Evolutionary conservation across 225 moss, liverwort and hornwort species (phyloP).

Genomic region (Sphagnum contortum): DNA sequence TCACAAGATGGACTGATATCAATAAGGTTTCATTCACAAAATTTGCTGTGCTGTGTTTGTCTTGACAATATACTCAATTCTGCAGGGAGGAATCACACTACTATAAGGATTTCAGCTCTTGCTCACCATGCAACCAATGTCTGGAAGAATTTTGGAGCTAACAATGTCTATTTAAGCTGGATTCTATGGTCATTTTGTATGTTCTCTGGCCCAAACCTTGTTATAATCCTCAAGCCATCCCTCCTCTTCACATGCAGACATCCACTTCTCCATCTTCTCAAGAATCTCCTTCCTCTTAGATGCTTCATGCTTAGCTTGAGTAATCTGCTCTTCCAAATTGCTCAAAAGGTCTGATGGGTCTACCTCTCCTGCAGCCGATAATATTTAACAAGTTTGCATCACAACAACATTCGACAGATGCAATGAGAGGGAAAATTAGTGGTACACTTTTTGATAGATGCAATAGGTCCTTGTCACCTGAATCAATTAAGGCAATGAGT

Average conservation of each 20-base stretch:
- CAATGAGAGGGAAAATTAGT: background rate
- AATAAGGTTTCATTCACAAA: background rate
- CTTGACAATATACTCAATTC: no score
- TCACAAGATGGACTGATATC: background rate
- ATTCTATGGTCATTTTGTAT: no score
- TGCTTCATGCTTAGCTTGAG: constrained; percentile 63
- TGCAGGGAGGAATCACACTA: no score
- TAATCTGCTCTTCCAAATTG: constrained; percentile 71
- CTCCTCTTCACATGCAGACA: constrained; percentile 93
- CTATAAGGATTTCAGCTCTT: no score
- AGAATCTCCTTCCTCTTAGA: constrained; percentile 76
- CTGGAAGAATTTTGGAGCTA: no score
- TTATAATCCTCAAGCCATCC: constrained; percentile 89
- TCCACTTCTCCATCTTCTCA: constrained; percentile 96
- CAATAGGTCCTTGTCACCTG: constrained; percentile 34
- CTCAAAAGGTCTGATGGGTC: constrained; percentile 74
- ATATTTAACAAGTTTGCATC: background rate
- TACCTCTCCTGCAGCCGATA: constrained; percentile 46
- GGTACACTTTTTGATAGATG: background rate
- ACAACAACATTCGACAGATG: background rate
- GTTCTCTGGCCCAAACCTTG: constrained; percentile 13
- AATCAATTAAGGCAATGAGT: constrained; percentile 74
- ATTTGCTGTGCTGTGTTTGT: no score
- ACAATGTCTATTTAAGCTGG: no score
- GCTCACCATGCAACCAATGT: no score